Percentiles rank a stretch among this genome's conserved stretches.
Evolutionary conservation across 345 rosid genomes (phyloP).

Genomic region (Arabis alpina): DNA sequence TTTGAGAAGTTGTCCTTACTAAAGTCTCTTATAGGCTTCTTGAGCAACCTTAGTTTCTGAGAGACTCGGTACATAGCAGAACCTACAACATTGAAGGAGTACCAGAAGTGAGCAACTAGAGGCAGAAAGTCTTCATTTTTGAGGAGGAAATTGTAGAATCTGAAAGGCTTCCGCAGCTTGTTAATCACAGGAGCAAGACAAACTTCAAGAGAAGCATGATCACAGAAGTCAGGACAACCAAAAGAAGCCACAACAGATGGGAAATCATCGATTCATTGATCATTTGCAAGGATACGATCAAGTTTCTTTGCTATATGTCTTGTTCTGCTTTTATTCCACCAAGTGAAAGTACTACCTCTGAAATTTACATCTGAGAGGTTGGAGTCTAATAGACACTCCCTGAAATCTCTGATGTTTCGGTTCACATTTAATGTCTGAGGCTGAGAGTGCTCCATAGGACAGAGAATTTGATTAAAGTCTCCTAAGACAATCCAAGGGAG

Average conservation of each 20-base stretch:
- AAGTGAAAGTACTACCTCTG: neutral
- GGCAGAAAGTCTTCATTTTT: neutral
- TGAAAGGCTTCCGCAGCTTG: neutral
- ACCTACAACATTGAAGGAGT: rapidly evolving
- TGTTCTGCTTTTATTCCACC: neutral
- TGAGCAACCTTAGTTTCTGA: no score
- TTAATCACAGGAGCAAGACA: no score
- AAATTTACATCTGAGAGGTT: neutral
- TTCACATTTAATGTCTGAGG: no score
- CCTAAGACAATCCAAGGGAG: neutral
- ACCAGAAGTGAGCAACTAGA: neutral
- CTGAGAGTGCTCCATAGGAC: no score
- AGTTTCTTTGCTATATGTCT: neutral
- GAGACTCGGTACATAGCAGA: neutral
- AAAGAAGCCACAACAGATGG: rapidly evolving
- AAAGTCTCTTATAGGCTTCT: no score
- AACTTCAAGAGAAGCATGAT: no score
- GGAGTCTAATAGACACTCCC: neutral
- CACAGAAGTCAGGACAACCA: neutral
- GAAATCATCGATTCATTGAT: rapidly evolving
- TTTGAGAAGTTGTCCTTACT: no score
- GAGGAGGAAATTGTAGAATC: neutral
- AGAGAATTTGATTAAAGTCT: neutral
- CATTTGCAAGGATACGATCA: neutral
- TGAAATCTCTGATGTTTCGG: neutral